Evolutionary conservation across 1,284 basidiomycete species (phyloP), one percentile per base, ranked within the genome.

Genomic region (Apiotrichum siamense): DNA sequence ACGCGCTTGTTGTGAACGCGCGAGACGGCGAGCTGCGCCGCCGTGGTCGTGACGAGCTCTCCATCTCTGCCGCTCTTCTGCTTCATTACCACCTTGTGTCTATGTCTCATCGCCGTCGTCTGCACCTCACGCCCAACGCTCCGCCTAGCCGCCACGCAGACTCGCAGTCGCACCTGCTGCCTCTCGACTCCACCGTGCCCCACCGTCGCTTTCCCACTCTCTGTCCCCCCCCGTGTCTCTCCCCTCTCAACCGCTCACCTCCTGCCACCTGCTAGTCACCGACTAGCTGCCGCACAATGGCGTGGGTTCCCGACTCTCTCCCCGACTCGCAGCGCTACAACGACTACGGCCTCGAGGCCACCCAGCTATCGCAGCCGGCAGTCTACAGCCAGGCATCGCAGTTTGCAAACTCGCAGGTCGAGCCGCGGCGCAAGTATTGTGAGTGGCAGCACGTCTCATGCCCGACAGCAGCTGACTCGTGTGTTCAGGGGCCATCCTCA

Each of bases 401-500:
- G 42, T 44, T 33, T 18, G 26, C 47, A 33, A 59, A 49, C 48
- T 48, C 39, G 60, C 72, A 74, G 52, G 60, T 70, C 9, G 70
- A 73, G 52, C 69, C 71, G 11, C 56, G 70, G 15, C 59, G 67
- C 24, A 72, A 72, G 52, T 74, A 73, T 54, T 74, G 72, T 72
- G 42, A 64, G 71, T 59, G 18, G 15, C 5, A 42, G 26, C 20
- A 7, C 25, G 18, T 23, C n/a, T 21, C 11, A 3, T 18, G 12
- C 26, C 11, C 3, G 27, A 15, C 24, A 32, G 9, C 35, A 12
- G 17, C 47, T 52, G 26, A 57, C 45, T 3, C n/a, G n/a, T n/a
- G n/a, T n/a, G n/a, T n/a, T 9, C 52, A 75, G 73, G 72, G 72
- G 73, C 73, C 13, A 55, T 71, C n/a, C 64, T 75, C 47, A 73